These are phyloP conservation scores for Colletotrichum costaricense DNA, from an alignment of 2,329 filamentous ascomycete species.

Conservation along the genomic window DNA sequence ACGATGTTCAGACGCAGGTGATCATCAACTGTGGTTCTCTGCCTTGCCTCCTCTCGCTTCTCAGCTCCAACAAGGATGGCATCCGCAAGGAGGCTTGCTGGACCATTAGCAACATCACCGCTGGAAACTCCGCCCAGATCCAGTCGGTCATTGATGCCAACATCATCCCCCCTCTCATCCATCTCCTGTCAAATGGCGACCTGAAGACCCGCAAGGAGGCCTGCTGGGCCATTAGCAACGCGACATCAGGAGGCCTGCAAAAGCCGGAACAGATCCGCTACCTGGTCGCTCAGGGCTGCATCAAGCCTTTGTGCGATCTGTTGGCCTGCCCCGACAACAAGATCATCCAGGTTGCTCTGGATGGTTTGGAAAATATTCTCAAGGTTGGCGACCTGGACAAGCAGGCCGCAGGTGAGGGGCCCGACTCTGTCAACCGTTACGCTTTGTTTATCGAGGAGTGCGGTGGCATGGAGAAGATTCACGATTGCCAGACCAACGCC, in stretches of 20 bases:
- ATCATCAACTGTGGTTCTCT: constrained; percentile 99
- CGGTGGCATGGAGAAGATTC: constrained; percentile 99
- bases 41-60: constrained; percentile 88
- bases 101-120: constrained; percentile 99
- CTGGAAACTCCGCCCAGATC: constrained; percentile 97
- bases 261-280: constrained; percentile 99
- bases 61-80: constrained; percentile 97
- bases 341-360: constrained; percentile 98
- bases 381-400: constrained; percentile 99
- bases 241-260: constrained; percentile 95
- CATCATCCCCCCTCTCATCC: constrained; percentile 95
- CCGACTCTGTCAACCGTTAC: constrained; percentile 91
- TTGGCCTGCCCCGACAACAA: constrained; percentile 98
- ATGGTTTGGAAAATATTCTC: constrained; percentile 98
- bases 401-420: constrained; percentile 80
- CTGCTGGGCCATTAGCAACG: constrained; percentile 99
- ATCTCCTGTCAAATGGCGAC: constrained; percentile 95
- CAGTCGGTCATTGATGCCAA: constrained; percentile 96
- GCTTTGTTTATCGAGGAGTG: constrained; percentile 99
- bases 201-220: constrained; percentile 99
- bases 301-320: constrained; percentile 96
- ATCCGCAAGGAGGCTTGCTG: constrained; percentile 99
- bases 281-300: constrained; percentile 91
- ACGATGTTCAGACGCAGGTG: constrained; percentile 98
- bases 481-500: constrained; percentile 99